Base-by-base conservation (phyloP, 768 basidiomycete species). In the Boletus subparvulus region DNA sequence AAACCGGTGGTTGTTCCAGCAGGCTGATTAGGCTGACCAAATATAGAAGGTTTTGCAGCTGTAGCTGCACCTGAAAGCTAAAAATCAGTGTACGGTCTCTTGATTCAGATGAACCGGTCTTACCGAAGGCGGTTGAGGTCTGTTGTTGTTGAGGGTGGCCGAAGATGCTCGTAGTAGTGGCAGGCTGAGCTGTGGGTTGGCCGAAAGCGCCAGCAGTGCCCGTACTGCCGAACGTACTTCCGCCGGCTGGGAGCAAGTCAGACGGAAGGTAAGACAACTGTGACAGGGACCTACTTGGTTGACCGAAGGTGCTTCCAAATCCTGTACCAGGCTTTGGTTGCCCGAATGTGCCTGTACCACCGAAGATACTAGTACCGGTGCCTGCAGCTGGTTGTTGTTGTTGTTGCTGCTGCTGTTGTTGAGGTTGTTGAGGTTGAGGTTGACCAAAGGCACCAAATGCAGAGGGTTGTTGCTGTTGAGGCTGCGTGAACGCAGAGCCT, bases 361-460 rank as follows among this genome's bases (percentile, higher is more conserved):
- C 69, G 30, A 78, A 79, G 16, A 72, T 59, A 42, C 60, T 46
- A 12, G 59, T 48, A 26, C 75, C 65, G 3, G 77, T 56, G 66
- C 55, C 58, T 63, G 70, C 47, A 66, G 78, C 62, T 67, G 79
- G 61, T 56, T 69, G 78, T 54, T 71, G 72, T 36, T 69, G 72
- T 37, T 69, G 72, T 17, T 52, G 70, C 67, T 45, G 43, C 6
- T 46, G 45, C 10, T 46, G 50, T 12, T 52, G 40, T 4, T 39
- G n/a, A n/a, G n/a, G 39, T 4, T n/a, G 39, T 6, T 50, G 50
- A n/a, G n/a, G 51, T 14, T 67, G 65, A 36, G 55, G 55, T 35
- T 82, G 83, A 33, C 81, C 80, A 68, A 88, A 87, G 3, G 77
- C 68, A 56, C 81, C 77, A 59, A 83, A 84, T 26, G 77, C 70